phyloP scores from a whole-genome alignment of 106 monocot genomes.

The Acorus calamus region DNA sequence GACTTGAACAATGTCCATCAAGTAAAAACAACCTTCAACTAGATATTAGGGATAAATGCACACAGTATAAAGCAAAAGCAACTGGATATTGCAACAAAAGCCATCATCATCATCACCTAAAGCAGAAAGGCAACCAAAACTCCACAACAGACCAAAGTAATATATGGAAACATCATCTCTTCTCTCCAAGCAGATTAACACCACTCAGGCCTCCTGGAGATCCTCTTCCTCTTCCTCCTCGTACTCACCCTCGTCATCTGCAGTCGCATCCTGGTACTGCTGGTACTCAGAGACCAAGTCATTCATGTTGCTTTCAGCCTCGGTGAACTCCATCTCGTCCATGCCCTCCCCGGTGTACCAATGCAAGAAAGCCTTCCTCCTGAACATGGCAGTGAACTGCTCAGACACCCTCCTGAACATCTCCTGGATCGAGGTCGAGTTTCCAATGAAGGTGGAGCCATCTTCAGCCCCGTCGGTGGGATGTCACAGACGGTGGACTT shows the following conservation, averaged over 20 bases:
- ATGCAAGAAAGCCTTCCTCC: slow-evolving; percentile 64
- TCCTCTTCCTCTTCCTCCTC: slow-evolving; percentile 14
- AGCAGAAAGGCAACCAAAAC: too few relatives aligned
- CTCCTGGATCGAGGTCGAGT: slow-evolving; percentile 34
- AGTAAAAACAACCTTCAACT: too few relatives aligned
- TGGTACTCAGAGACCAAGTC: slow-evolving; percentile 59
- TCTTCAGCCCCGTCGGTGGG: slow-evolving; percentile 21
- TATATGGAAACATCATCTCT: too few relatives aligned
- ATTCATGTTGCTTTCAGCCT: slow-evolving; percentile 66
- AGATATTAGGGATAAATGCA: too few relatives aligned
- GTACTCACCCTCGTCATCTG: slow-evolving; percentile 32
- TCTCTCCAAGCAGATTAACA: too few relatives aligned
- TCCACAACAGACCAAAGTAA: too few relatives aligned
- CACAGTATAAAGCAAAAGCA: too few relatives aligned
- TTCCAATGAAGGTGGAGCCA: slow-evolving; percentile 22
- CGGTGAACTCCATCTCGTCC: slow-evolving; percentile 67
- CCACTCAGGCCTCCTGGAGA: too few relatives aligned
- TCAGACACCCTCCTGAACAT: slow-evolving; percentile 49
- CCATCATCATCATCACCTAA: too few relatives aligned
- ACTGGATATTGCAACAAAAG: too few relatives aligned
- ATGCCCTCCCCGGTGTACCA: slow-evolving; percentile 61
- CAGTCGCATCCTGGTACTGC: slow-evolving; percentile 64
- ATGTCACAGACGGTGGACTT: slow-evolving; percentile 77
- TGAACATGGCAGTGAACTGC: slow-evolving; percentile 63
- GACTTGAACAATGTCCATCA: too few relatives aligned